Percentiles rank a stretch among this genome's conserved stretches.
phyloP scores from a whole-genome alignment of 2,329 filamentous ascomycete genomes.

The Pseudogymnoascus sp. region DNA sequence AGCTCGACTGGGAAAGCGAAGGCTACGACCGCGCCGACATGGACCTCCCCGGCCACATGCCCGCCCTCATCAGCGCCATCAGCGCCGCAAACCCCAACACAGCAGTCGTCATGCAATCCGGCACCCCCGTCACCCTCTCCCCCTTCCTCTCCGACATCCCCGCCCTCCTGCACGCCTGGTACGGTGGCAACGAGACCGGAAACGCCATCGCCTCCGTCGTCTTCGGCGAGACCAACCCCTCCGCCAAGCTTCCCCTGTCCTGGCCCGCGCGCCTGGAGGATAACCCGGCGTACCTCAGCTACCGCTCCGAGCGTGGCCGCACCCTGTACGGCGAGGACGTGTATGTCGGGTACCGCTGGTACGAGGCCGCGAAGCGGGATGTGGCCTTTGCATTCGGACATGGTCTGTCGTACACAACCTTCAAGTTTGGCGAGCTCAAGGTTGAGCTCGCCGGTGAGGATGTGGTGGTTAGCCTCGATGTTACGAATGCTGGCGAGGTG shows the following conservation, averaged over 20 bases:
- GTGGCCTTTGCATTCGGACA: slow-evolving; percentile 72
- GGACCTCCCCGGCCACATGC: slow-evolving; percentile 63
- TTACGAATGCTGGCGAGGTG: slow-evolving; percentile 31
- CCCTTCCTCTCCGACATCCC: slow-evolving; percentile 50
- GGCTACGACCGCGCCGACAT: slow-evolving; percentile 71
- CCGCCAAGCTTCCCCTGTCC: slow-evolving; percentile 63
- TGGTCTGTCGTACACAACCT: slow-evolving; percentile 69
- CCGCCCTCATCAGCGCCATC: slow-evolving; percentile 60
- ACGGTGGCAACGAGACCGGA: slow-evolving; percentile 78
- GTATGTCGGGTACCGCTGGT: slow-evolving; percentile 71
- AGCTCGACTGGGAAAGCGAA: slow-evolving; percentile 69
- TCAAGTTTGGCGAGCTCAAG: slow-evolving; percentile 44
- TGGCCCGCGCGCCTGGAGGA: slow-evolving; percentile 62
- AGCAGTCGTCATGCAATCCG: slow-evolving; percentile 67
- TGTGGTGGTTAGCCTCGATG: slow-evolving; percentile 39
- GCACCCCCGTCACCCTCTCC: slow-evolving; percentile 60
- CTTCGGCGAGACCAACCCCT: slow-evolving; percentile 65
- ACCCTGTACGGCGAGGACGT: slow-evolving; percentile 73
- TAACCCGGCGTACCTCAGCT: slow-evolving; percentile 71
- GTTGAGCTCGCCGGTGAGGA: slow-evolving; percentile 37
- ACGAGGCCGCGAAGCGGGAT: slow-evolving; percentile 58
- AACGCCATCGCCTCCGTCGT: slow-evolving; percentile 73
- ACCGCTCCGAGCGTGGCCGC: slow-evolving; percentile 58
- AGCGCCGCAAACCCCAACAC: slow-evolving; percentile 59
- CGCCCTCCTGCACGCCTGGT: slow-evolving; percentile 66